A percentile compares a stretch with the other conserved stretches of the same genome.
Evolutionary conservation across 768 basidiomycete genomes (phyloP).

Genomic region (Phanerodontia chrysosporium): DNA sequence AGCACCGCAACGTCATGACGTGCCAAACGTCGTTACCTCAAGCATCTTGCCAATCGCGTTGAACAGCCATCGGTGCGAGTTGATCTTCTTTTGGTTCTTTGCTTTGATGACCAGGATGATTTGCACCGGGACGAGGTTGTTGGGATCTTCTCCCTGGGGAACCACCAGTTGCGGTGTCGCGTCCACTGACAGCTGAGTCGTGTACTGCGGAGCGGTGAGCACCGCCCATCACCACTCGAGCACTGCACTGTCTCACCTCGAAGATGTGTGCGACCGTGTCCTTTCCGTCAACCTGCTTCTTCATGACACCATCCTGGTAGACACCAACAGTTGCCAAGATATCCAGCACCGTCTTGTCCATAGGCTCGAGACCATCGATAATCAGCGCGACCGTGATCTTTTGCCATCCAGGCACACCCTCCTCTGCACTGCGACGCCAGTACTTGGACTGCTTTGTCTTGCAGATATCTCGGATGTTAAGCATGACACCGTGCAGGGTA

Average conservation of each 20-base stretch:
- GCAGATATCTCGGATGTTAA: constrained; percentile 97
- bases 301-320: constrained; percentile 94
- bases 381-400: constrained; percentile 87
- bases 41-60: constrained; percentile 86
- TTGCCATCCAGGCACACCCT: constrained; percentile 86
- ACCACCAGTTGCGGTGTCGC: constrained; percentile 86
- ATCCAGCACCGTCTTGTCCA: constrained; percentile 94
- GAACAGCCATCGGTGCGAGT: constrained; percentile 94
- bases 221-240: background rate
- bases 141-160: constrained; percentile 84
- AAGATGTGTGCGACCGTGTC: constrained; percentile 93
- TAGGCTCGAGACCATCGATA: constrained; percentile 88
- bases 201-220: constrained; percentile 56
- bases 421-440: constrained; percentile 80
- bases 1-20: background rate
- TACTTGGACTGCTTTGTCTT: constrained; percentile 93
- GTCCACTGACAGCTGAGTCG: constrained; percentile 93
- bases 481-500: constrained; percentile 93
- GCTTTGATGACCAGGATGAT: constrained; percentile 90
- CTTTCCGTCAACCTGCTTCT: constrained; percentile 86
- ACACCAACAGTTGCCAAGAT: constrained; percentile 86
- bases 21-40: constrained; percentile 38
- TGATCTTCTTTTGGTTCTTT: constrained; percentile 95
- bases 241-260: constrained; percentile 48
- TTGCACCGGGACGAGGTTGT: constrained; percentile 90